Conservation (phyloP, 345 rosid species). For the Melaleuca quinquenervia region DNA sequence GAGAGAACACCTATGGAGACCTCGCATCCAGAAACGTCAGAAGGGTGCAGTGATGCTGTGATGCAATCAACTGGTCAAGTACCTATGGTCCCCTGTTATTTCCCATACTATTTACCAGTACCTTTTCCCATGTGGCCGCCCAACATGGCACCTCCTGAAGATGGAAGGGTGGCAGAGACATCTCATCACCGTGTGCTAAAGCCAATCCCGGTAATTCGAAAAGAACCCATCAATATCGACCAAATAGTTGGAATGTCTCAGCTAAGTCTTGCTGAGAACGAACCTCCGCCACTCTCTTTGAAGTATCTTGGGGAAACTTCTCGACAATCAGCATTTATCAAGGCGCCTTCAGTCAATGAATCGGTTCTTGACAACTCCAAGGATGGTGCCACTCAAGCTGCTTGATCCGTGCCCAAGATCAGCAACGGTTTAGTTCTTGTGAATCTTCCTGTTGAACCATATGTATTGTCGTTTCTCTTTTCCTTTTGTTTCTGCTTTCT, state of each 20-base stretch:
- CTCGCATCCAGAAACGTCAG: constrained; percentile 24
- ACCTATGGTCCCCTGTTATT: constrained; percentile 30
- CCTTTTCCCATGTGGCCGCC: constrained; percentile 55
- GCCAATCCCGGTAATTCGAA: constrained; percentile 54
- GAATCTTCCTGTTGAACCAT: neutral
- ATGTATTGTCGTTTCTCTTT: neutral
- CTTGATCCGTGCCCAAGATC: constrained; percentile 10
- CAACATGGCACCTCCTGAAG: constrained; percentile 16
- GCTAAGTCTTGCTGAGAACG: constrained; percentile 52
- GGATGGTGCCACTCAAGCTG: constrained; percentile 43
- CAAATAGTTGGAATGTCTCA: constrained; percentile 72
- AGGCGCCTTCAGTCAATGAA: constrained; percentile 40
- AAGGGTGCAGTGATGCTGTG: constrained; percentile 23
- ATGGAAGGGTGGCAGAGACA: constrained; percentile 17
- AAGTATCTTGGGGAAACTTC: constrained; percentile 57
- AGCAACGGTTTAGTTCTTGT: neutral
- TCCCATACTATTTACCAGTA: constrained; percentile 43
- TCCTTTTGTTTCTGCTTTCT: neutral
- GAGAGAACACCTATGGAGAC: constrained; percentile 37
- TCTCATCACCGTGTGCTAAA: constrained; percentile 50
- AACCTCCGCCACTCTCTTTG: constrained; percentile 46
- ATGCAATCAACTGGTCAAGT: constrained; percentile 19
- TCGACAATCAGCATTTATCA: constrained; percentile 73
- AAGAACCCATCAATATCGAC: constrained; percentile 62
- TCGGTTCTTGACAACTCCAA: constrained; percentile 26